Evolutionary conservation across 2,329 filamentous ascomycete genomes (phyloP).

Genomic region (Pseudogymnoascus sp.): DNA sequence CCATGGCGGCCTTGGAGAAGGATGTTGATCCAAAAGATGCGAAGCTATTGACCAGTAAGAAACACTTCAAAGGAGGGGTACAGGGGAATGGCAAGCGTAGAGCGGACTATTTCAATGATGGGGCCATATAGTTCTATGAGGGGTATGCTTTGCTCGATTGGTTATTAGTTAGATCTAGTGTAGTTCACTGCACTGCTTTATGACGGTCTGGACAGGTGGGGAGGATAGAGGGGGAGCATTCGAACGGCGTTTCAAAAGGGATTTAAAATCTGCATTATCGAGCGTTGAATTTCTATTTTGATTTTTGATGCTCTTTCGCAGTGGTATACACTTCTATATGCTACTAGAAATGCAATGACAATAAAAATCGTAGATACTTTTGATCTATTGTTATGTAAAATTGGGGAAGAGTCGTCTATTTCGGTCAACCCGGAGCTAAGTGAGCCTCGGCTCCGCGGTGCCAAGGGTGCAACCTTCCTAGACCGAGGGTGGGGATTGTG

Average conservation of each 20-base stretch:
- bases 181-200: background rate
- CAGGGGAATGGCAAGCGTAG: constrained; percentile 42
- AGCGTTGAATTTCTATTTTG: background rate
- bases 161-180: background rate
- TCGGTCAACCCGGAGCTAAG: constrained; percentile 1
- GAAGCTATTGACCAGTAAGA: constrained; percentile 61
- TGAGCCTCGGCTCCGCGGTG: constrained; percentile 5
- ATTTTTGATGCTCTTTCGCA: background rate
- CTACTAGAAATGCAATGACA: constrained; percentile 2
- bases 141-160: constrained; percentile 3
- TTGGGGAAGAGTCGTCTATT: background rate
- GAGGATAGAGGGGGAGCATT: background rate
- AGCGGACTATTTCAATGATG: constrained; percentile 29
- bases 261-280: constrained; percentile 2
- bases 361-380: background rate
- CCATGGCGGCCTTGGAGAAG: constrained; percentile 74
- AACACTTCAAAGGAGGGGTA: constrained; percentile 81
- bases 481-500: constrained; percentile 7
- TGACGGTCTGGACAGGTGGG: background rate
- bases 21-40: constrained; percentile 77
- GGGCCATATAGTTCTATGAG: constrained; percentile 6
- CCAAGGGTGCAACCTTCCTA: constrained; percentile 6
- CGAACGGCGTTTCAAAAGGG: constrained; percentile 1
- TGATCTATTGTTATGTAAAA: background rate
- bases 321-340: background rate